Percentiles rank a stretch among this genome's conserved stretches.
Evolutionary conservation across 2,329 filamentous ascomycete species (phyloP).

Genomic region (Alternaria gansuensis): DNA sequence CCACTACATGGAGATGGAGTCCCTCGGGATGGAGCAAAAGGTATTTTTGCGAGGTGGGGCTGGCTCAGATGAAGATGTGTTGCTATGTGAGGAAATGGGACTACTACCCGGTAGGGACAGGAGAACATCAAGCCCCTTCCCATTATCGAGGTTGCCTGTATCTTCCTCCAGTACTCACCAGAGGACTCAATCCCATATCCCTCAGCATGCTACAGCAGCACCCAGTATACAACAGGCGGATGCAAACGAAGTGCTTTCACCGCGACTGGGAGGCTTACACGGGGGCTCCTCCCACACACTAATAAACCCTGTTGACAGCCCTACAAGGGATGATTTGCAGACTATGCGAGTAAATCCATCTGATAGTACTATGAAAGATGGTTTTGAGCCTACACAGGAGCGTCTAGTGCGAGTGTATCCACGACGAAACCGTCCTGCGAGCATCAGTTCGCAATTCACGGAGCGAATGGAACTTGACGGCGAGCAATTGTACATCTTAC

Average conservation of each 20-base stretch:
- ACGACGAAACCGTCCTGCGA: not conserved
- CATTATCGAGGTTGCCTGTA: not conserved
- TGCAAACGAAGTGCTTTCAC: not conserved
- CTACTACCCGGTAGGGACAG: not conserved
- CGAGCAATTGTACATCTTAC: not conserved
- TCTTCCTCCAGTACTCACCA: not conserved
- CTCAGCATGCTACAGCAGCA: not conserved
- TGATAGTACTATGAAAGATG: not conserved
- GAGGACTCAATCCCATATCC: not conserved
- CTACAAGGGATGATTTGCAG: not conserved
- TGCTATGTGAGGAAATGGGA: not conserved
- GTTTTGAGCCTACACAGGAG: not conserved
- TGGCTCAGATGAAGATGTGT: not conserved
- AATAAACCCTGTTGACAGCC: not conserved
- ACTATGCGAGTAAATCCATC: not conserved
- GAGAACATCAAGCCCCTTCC: not conserved
- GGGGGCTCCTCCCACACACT: not conserved
- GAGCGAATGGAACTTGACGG: not conserved
- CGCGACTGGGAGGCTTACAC: not conserved
- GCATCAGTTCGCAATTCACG: not conserved
- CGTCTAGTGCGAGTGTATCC: not conserved
- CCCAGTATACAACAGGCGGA: not conserved
- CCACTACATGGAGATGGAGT: not conserved
- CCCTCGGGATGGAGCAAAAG: not conserved
- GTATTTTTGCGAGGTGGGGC: conserved; percentile 11